Conservation (phyloP, 257 asterid genomes). For the Solanum chmielewskii region DNA sequence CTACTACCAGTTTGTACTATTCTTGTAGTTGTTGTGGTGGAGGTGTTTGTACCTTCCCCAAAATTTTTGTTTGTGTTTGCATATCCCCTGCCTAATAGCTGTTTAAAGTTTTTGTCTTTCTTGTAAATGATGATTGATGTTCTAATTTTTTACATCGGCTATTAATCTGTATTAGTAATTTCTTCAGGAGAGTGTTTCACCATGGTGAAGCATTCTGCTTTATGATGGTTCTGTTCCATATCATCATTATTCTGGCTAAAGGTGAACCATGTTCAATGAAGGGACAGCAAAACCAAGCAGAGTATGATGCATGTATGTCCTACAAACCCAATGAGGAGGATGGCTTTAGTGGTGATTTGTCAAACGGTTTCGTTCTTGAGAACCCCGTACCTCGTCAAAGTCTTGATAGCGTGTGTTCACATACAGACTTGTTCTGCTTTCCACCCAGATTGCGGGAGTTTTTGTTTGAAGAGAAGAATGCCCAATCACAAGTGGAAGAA, state of each 20-base stretch:
- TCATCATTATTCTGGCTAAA: constrained; percentile 3
- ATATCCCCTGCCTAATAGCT: background rate
- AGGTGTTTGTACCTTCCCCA: background rate
- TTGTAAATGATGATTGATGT: background rate
- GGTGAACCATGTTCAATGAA: constrained; percentile 16
- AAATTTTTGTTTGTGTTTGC: background rate
- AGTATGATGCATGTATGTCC: constrained; percentile 26
- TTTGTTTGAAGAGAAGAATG: constrained; percentile 10
- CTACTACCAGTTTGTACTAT: background rate
- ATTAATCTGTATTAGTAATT: background rate
- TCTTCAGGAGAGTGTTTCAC: constrained; percentile 13
- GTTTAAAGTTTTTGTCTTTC: background rate
- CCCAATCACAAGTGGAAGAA: constrained; percentile 5
- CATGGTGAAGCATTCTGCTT: constrained; percentile 7
- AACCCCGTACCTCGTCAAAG: constrained; percentile 8
- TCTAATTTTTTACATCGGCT: background rate
- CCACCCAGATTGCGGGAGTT: constrained; percentile 47
- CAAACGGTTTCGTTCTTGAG: constrained; percentile 12
- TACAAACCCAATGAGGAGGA: constrained; percentile 8
- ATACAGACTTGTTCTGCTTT: constrained; percentile 50
- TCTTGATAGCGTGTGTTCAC: constrained; percentile 28
- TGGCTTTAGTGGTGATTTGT: constrained; percentile 13
- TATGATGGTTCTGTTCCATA: constrained; percentile 11
- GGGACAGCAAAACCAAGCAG: constrained; percentile 20
- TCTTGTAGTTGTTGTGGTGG: background rate